Conservation (phyloP, 1,284 basidiomycete genomes). For the Microbotryum silenes-acaulis region DNA sequence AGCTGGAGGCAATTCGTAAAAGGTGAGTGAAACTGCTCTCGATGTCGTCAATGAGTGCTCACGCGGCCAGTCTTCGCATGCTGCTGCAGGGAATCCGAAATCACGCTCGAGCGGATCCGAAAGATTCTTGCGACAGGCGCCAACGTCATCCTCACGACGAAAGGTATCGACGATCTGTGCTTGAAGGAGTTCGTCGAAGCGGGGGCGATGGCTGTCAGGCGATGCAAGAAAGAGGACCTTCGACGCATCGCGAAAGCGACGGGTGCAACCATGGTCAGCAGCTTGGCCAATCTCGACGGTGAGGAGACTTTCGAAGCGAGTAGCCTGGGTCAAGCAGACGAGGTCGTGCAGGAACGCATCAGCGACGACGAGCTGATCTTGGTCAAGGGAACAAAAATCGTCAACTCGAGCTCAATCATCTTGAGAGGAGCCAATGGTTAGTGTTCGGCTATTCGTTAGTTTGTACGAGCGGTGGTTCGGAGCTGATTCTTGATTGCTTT, state of each 20-base stretch:
- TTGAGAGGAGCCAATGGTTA: conserved; percentile 79
- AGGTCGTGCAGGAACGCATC: conserved; percentile 93
- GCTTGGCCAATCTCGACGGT: conserved; percentile 91
- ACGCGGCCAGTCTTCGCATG: conserved; percentile 8
- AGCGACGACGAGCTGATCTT: conserved; percentile 98
- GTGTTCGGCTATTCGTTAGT: conserved; percentile 3
- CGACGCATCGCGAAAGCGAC: conserved; percentile 95
- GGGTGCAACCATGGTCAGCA: conserved; percentile 86
- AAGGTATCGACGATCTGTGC: conserved; percentile 97
- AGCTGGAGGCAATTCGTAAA: conserved; percentile 92
- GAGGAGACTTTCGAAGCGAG: conserved; percentile 95
- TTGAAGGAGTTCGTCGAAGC: conserved; percentile 99
- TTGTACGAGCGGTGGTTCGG: too few relatives aligned
- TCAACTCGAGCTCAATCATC: conserved; percentile 86
- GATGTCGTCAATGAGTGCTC: not conserved
- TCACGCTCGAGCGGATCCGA: conserved; percentile 88
- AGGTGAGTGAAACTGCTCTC: conserved; percentile 50
- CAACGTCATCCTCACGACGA: conserved; percentile 95
- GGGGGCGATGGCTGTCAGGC: conserved; percentile 95
- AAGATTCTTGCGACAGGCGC: conserved; percentile 95
- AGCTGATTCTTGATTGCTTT: too few relatives aligned
- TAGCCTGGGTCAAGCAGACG: conserved; percentile 83
- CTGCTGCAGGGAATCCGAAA: conserved; percentile 73
- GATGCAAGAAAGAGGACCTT: conserved; percentile 96
- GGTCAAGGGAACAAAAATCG: conserved; percentile 94